Conservation (phyloP, 768 basidiomycete genomes). For the Ephemerocybe angulata region DNA sequence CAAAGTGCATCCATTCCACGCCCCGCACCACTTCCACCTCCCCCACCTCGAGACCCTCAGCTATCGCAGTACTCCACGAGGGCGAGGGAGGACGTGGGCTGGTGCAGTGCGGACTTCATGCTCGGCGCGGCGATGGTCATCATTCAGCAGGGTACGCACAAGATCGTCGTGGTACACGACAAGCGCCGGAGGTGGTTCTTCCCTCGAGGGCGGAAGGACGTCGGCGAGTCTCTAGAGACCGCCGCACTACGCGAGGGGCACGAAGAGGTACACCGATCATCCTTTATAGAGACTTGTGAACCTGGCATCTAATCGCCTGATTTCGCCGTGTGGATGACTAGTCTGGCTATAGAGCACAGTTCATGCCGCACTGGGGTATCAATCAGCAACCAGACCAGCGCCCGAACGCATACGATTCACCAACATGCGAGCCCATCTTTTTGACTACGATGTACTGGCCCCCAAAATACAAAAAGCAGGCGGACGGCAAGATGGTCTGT, state of each 20-base stretch:
- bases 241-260: constrained; percentile 62
- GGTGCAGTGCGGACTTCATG: constrained; percentile 50
- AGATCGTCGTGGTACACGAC: constrained; percentile 51
- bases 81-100: constrained; percentile 41
- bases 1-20: neutral
- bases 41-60: neutral
- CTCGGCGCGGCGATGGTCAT: constrained; percentile 62
- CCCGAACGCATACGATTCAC: constrained; percentile 6
- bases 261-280: constrained; percentile 48
- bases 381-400: constrained; percentile 41
- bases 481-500: constrained; percentile 1
- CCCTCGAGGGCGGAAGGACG: constrained; percentile 63
- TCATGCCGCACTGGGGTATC: constrained; percentile 43
- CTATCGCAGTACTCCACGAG: constrained; percentile 40
- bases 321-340: no score
- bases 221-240: constrained; percentile 58
- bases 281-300: no score
- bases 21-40: neutral
- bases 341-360: constrained; percentile 48
- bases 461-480: constrained; percentile 11
- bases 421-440: constrained; percentile 44
- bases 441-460: constrained; percentile 31
- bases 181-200: constrained; percentile 48
- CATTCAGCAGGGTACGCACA: constrained; percentile 53
- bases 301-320: no score